These are phyloP conservation scores for Hibiscus trionum DNA, from an alignment of 345 rosid genomes.

Conservation along the genomic window DNA sequence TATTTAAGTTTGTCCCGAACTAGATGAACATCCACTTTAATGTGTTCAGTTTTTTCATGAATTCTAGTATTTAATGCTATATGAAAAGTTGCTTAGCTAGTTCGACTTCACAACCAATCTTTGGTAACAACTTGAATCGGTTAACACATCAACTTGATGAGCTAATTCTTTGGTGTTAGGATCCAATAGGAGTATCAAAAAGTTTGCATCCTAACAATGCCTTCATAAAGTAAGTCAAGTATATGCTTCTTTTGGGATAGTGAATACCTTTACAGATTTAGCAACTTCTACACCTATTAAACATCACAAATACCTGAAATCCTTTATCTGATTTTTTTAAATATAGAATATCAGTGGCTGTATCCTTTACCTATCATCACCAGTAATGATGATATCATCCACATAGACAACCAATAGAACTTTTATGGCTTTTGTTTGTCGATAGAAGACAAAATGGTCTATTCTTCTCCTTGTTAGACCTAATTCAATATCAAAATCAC, in stretches of 20 bases:
- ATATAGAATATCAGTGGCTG: neutral
- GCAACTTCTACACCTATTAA: neutral
- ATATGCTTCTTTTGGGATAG: neutral
- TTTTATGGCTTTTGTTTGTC: neutral
- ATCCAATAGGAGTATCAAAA: neutral
- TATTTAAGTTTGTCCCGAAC: neutral
- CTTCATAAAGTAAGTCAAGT: neutral
- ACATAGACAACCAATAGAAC: neutral
- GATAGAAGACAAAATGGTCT: neutral
- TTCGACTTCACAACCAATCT: neutral
- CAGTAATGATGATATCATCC: neutral
- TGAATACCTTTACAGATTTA: neutral
- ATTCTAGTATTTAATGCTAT: neutral
- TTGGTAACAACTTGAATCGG: neutral
- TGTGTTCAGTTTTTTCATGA: neutral
- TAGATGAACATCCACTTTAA: neutral
- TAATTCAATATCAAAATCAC: neutral
- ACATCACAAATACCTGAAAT: neutral
- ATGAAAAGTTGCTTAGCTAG: neutral
- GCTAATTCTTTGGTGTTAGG: neutral
- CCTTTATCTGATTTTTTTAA: neutral
- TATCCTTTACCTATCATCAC: neutral
- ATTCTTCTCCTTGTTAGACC: neutral
- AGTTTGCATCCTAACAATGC: neutral
- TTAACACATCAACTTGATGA: neutral